phyloP scores from a whole-genome alignment of 108 stramenopile genomes.

The Cyclotella sp. region DNA sequence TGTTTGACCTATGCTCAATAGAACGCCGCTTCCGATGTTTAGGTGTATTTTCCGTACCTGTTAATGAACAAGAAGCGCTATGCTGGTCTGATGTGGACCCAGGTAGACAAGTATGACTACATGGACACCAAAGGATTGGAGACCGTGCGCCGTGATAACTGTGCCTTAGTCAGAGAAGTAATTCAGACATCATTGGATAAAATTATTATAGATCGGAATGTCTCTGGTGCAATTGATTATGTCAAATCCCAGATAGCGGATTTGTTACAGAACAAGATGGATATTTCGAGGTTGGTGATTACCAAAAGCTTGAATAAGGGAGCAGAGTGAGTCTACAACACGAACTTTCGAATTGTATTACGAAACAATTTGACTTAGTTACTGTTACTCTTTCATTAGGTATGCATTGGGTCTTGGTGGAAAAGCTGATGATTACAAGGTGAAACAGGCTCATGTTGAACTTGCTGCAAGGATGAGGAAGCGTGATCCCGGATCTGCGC shows the following conservation, averaged over 20 bases:
- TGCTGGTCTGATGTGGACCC: constrained; percentile 98
- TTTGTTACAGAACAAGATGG: constrained; percentile 98
- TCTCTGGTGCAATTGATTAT: constrained; percentile 90
- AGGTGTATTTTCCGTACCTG: constrained; percentile 97
- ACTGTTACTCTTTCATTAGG: not conserved
- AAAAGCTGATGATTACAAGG: constrained; percentile 95
- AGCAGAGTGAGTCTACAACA: constrained; percentile 60
- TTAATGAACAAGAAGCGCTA: constrained; percentile 99
- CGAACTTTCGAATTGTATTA: not conserved
- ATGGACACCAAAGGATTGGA: constrained; percentile 99
- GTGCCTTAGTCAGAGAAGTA: constrained; percentile 95
- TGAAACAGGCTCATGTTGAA: constrained; percentile 98
- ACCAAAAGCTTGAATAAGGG: constrained; percentile 98
- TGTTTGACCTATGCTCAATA: not conserved
- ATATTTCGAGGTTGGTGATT: constrained; percentile 97
- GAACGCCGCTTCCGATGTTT: not conserved
- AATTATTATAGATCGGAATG: constrained; percentile 95
- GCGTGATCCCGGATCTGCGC: constrained; percentile 97
- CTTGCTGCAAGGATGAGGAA: constrained; percentile 98
- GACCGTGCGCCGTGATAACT: constrained; percentile 99
- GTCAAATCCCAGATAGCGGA: constrained; percentile 94
- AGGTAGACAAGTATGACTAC: constrained; percentile 96
- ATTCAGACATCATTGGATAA: constrained; percentile 97
- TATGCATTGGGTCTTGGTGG: constrained; percentile 90
- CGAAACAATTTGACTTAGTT: no score